A percentile compares a stretch with the other conserved stretches of the same genome.
These are phyloP conservation scores for Trichothecium sympodiale DNA, from an alignment of 2,329 filamentous ascomycete species.

Conservation along the genomic window DNA sequence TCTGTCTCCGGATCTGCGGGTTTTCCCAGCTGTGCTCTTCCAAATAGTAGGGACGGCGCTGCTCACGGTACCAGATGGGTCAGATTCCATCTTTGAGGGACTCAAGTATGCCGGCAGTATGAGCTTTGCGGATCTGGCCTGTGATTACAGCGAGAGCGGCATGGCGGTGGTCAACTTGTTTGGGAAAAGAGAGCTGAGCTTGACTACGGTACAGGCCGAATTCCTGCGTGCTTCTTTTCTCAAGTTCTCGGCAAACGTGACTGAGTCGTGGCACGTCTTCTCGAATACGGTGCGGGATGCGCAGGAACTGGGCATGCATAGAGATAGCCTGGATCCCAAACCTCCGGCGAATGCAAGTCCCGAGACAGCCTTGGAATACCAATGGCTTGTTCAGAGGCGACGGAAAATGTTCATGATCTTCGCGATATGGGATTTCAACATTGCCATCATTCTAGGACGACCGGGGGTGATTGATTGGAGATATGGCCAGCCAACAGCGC, in stretches of 20 bases:
- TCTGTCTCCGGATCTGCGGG: slow-evolving; percentile 37
- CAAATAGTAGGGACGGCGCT: slow-evolving; percentile 45
- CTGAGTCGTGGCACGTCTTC: slow-evolving; percentile 48
- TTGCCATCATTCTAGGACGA: slow-evolving; percentile 39
- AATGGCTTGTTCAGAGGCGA: slow-evolving; percentile 47
- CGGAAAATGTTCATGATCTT: slow-evolving; percentile 46
- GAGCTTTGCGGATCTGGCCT: slow-evolving; percentile 49
- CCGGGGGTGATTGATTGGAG: slow-evolving; percentile 44
- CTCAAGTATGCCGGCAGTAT: slow-evolving; percentile 49
- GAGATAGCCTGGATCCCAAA: slow-evolving; percentile 39
- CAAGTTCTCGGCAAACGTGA: slow-evolving; percentile 48
- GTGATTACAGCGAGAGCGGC: slow-evolving; percentile 49
- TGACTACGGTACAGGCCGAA: slow-evolving; percentile 45
- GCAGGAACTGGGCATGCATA: slow-evolving; percentile 51
- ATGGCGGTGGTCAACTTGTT: slow-evolving; percentile 40
- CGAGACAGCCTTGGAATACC: slow-evolving; percentile 40
- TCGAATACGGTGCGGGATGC: slow-evolving; percentile 48
- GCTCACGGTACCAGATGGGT: slow-evolving; percentile 36
- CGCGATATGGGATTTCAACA: slow-evolving; percentile 38
- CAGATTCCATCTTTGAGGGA: slow-evolving; percentile 37
- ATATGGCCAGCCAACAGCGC: slow-evolving; percentile 33
- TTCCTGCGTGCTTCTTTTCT: slow-evolving; percentile 45
- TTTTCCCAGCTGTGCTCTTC: slow-evolving; percentile 49
- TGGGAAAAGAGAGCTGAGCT: slow-evolving; percentile 44
- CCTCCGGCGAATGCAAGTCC: slow-evolving; percentile 28